phyloP scores from a whole-genome alignment of 2,329 filamentous ascomycete species.

The Pestalotiopsis sp. region DNA sequence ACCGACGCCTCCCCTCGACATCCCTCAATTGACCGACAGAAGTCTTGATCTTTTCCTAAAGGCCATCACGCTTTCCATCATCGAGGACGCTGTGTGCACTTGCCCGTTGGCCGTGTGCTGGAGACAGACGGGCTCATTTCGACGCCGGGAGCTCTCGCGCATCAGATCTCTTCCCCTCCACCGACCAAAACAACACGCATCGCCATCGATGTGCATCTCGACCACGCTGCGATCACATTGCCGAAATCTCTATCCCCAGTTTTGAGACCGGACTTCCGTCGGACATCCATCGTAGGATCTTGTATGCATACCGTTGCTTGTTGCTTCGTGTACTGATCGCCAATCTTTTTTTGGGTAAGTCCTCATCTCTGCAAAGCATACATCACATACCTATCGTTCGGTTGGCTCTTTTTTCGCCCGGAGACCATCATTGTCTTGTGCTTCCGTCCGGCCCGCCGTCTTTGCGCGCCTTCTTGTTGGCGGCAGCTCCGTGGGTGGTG shows the following conservation, averaged over 20 bases:
- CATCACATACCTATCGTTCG: no score
- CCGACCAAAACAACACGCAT: background rate
- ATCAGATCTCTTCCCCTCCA: background rate
- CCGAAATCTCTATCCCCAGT: constrained; percentile 17
- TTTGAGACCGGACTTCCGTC: constrained; percentile 21
- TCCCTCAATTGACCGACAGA: background rate
- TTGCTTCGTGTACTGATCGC: constrained; percentile 33
- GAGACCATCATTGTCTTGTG: background rate
- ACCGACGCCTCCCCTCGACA: background rate
- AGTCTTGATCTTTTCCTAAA: background rate
- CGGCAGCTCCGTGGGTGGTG: no score
- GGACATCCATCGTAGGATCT: constrained; percentile 29
- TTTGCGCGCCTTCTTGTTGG: background rate
- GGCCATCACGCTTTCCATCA: background rate
- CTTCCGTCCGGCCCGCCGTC: background rate
- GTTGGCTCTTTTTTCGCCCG: background rate
- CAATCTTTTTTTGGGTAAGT: constrained; percentile 29
- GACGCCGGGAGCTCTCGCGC: background rate
- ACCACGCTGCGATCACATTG: background rate
- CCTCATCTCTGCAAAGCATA: background rate
- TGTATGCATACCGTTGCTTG: constrained; percentile 44
- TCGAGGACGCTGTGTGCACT: background rate
- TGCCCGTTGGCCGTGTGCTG: background rate
- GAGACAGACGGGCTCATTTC: background rate
- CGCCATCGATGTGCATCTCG: constrained; percentile 1